Percentiles rank a stretch among this genome's conserved stretches.
phyloP scores from a whole-genome alignment of 371 early-diverging fungal genomes.

The Lichtheimia corymbifera region DNA sequence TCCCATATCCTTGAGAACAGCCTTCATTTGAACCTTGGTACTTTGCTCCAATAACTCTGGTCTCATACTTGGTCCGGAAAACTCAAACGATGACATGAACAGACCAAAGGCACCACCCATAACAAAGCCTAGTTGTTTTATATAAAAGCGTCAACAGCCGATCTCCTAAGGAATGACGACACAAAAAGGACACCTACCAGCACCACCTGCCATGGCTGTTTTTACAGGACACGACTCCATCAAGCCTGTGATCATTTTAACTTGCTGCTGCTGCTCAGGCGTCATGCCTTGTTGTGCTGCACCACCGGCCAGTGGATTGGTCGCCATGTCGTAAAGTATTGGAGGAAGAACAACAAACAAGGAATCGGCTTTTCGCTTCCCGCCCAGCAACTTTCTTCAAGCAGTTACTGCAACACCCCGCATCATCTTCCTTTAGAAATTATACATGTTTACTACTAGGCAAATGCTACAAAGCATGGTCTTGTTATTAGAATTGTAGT shows the following conservation, averaged over 20 bases:
- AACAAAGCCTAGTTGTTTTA: constrained; percentile 69
- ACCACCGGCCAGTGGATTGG: background rate
- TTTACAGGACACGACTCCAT: constrained; percentile 82
- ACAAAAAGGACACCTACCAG: constrained; percentile 48
- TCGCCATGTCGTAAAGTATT: background rate
- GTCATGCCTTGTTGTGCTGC: constrained; percentile 24
- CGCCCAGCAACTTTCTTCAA: no score
- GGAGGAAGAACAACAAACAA: background rate
- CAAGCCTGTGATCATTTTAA: constrained; percentile 45
- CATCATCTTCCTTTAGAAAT: no score
- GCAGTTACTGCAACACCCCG: no score
- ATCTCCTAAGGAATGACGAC: background rate
- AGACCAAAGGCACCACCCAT: constrained; percentile 92
- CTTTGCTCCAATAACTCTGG: constrained; percentile 65
- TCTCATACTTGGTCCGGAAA: constrained; percentile 60
- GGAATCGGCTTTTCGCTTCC: no score
- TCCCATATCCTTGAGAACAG: constrained; percentile 89
- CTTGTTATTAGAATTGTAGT: no score
- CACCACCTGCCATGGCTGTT: constrained; percentile 71
- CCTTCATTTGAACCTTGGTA: constrained; percentile 77
- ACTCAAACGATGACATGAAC: constrained; percentile 89
- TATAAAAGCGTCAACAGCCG: background rate
- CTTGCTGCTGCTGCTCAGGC: constrained; percentile 39
- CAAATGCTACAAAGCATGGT: no score
- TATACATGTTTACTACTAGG: no score